Conservation (phyloP, 73 alveolate species). For the Paraurostyla sp. region DNA sequence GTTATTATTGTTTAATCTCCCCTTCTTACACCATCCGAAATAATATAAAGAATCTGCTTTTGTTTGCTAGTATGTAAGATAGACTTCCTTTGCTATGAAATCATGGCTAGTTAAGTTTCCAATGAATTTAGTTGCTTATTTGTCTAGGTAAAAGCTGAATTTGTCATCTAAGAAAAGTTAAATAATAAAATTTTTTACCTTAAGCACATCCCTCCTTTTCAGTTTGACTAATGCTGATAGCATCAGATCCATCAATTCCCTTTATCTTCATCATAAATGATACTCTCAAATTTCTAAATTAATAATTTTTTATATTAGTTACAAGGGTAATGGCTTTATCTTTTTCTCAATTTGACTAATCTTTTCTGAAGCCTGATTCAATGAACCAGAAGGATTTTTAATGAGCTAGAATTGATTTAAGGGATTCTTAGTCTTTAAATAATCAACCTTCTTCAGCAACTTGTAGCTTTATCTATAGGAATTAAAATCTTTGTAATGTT, state of each 20-base stretch:
- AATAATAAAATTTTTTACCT: background rate
- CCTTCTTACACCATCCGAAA: constrained; percentile 13
- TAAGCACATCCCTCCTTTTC: background rate
- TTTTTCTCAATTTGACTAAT: background rate
- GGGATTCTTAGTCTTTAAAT: background rate
- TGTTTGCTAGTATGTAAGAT: background rate
- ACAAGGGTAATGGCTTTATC: background rate
- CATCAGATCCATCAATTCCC: background rate
- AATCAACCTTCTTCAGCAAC: background rate
- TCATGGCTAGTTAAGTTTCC: background rate
- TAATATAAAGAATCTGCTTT: background rate
- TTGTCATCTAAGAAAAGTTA: background rate
- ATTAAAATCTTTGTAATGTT: too few relatives aligned
- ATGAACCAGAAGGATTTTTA: constrained; percentile 2
- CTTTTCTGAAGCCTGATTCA: background rate
- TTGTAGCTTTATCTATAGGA: background rate
- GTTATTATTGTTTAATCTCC: background rate
- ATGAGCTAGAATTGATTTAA: background rate
- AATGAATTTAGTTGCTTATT: background rate
- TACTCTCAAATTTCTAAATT: too few relatives aligned
- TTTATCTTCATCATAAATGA: background rate
- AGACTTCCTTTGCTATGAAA: background rate
- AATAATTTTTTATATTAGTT: too few relatives aligned
- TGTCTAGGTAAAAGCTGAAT: background rate
- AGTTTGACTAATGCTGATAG: background rate